Percentiles rank a stretch among this genome's conserved stretches.
Evolutionary conservation across 768 basidiomycete genomes (phyloP).

Genomic region (Russula sp.): DNA sequence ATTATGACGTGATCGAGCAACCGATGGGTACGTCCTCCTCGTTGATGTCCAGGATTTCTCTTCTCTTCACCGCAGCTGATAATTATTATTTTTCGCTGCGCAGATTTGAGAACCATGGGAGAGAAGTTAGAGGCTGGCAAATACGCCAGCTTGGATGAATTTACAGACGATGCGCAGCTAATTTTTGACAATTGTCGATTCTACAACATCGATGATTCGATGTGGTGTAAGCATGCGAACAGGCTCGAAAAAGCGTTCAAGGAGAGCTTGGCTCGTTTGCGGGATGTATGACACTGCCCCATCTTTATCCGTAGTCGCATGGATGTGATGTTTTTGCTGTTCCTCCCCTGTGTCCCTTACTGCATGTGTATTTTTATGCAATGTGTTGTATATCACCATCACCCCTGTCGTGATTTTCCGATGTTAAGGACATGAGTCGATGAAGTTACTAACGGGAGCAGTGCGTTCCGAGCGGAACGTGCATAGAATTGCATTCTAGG

Average conservation of each 20-base stretch:
- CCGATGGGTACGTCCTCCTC: constrained; percentile 76
- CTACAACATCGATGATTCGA: constrained; percentile 78
- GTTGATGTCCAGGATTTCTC: background rate
- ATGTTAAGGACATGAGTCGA: background rate
- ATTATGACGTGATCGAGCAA: constrained; percentile 79
- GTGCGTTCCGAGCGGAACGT: background rate
- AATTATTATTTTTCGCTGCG: background rate
- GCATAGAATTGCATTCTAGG: too few species aligned
- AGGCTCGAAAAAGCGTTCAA: constrained; percentile 76
- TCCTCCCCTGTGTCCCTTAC: constrained; percentile 1
- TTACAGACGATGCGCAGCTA: constrained; percentile 73
- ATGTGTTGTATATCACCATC: constrained; percentile 5
- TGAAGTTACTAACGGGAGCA: background rate
- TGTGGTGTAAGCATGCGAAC: constrained; percentile 80
- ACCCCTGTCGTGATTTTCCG: background rate
- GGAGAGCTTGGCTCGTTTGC: constrained; percentile 37
- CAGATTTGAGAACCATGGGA: constrained; percentile 85
- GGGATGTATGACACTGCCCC: constrained; percentile 8
- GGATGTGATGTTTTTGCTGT: background rate
- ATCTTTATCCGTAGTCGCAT: background rate
- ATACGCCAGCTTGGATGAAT: constrained; percentile 67
- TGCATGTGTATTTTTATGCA: constrained; percentile 23
- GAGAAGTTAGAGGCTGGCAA: constrained; percentile 85
- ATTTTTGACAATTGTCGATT: constrained; percentile 84
- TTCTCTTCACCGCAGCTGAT: constrained; percentile 2